Conservation (phyloP, 2,329 filamentous ascomycete species). For the Teratosphaeria viscida region DNA sequence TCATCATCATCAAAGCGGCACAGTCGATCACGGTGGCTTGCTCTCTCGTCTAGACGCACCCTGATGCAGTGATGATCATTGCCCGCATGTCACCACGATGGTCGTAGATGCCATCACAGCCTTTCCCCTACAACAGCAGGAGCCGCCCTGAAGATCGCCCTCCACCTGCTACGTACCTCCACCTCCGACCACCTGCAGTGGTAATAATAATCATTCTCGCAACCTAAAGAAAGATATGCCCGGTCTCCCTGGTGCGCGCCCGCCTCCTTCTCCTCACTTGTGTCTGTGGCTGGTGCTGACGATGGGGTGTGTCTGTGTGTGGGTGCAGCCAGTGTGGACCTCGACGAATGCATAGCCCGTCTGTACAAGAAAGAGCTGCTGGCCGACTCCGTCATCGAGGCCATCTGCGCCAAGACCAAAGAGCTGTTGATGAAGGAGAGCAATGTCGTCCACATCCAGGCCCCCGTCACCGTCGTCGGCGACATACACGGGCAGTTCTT, state of each 20-base stretch:
- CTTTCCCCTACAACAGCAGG: not conserved
- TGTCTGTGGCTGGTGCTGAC: not conserved
- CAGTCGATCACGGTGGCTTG: not conserved
- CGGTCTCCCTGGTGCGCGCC: conserved; percentile 38
- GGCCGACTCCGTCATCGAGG: conserved; percentile 95
- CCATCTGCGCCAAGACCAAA: conserved; percentile 98
- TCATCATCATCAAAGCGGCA: not conserved
- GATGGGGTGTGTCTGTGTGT: conserved; percentile 25
- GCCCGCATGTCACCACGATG: not conserved
- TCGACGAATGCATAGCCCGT: conserved; percentile 95
- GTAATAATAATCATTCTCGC: not conserved
- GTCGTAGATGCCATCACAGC: not conserved
- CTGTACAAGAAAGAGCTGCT: conserved; percentile 95
- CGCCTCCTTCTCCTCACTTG: not conserved
- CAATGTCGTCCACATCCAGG: conserved; percentile 94
- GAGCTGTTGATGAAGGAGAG: conserved; percentile 99
- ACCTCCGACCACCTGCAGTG: not conserved
- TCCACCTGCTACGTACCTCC: not conserved
- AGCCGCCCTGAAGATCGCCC: not conserved
- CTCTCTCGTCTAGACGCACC: not conserved
- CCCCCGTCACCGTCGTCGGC: conserved; percentile 92
- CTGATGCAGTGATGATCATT: not conserved
- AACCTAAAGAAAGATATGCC: conserved; percentile 29
- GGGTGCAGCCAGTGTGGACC: conserved; percentile 73
- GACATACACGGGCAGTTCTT: conserved; percentile 99